Evolutionary conservation across 78 protist species (phyloP), one percentile per base, ranked within the genome.

Genomic region (Isochrysis galbana): DNA sequence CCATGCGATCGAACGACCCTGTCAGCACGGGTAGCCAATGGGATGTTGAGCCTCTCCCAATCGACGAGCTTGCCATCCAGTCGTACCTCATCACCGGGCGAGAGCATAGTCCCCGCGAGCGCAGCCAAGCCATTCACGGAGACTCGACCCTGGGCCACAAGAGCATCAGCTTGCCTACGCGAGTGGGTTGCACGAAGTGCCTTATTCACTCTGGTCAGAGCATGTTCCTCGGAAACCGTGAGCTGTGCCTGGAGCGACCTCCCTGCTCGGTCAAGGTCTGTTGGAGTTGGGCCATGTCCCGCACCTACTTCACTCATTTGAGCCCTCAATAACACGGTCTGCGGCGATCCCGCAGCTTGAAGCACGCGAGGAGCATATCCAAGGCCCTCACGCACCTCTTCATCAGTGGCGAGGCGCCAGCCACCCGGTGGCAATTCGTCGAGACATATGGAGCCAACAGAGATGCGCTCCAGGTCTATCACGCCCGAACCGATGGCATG

Each of bases 121-220:
- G 38, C 88, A 38, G 29, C 39, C 32, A 0, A 5, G 88, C 88
- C 88, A 54, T 80, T 44, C 41, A 80, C 38, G 14, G 10, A 19
- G 29, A 80, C 55, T 1, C 88, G 32, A 5, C 54, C 55, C 22
- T 0, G 55, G 14, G 54, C 48, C 7, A 80, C 55, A 10, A 80
- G 88, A 34, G 7, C 38, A 22, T 80, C 88, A 23, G 88, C 55
- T 25, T 21, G 41, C 23, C 88, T 46, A 25, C 88, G 54, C 41
- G 32, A 14, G 54, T 80, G 88, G 19, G 55, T 80, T 5, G 88
- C 88, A 38, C 88, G 88, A 4, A 80, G 88, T 4, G 48, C 38
- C 88, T 80, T 80, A 54, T 80, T 80, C 38, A 80, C 88, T 7
- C 88, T n/a, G n/a, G n/a, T n/a, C n/a, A n/a, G n/a, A n/a, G n/a